Evolutionary conservation across 176 grass and related monocot species (phyloP).

Genomic region (Dactylis glomerata): DNA sequence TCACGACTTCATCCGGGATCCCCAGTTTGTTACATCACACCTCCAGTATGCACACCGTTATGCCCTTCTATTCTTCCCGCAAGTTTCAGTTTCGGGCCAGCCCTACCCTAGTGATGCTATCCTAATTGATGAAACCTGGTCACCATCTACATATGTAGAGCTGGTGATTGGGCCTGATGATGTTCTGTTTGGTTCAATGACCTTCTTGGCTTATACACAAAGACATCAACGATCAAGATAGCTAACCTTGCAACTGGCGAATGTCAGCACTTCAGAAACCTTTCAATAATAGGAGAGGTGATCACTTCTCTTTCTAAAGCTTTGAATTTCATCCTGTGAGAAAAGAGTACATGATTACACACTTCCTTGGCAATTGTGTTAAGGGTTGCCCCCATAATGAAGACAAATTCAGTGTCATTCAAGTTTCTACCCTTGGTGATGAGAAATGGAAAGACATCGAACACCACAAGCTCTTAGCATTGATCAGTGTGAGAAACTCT

Average conservation of each 20-base stretch:
- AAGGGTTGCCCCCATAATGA: not conserved
- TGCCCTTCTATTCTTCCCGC: constrained; percentile 27
- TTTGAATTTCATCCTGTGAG: constrained; percentile 21
- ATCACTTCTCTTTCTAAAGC: constrained; percentile 17
- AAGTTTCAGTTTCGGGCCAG: not conserved
- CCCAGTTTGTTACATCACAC: constrained; percentile 5
- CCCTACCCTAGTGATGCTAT: not conserved
- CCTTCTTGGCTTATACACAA: constrained; percentile 36
- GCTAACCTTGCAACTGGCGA: constrained; percentile 27
- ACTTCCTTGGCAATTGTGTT: constrained; percentile 24
- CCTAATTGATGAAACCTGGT: not conserved
- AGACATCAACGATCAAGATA: constrained; percentile 10
- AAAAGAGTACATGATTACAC: constrained; percentile 37
- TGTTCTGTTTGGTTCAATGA: constrained; percentile 35
- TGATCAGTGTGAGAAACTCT: not conserved
- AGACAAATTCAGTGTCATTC: not conserved
- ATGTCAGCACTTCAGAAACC: constrained; percentile 22
- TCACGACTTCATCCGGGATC: not conserved
- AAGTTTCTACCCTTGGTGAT: constrained; percentile 31
- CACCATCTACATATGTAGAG: not conserved
- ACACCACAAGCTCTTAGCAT: not conserved
- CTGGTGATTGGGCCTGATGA: constrained; percentile 12
- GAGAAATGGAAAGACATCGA: constrained; percentile 22
- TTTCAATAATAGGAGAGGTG: not conserved
- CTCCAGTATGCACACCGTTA: not conserved